Base-by-base conservation (phyloP, 2,329 filamentous ascomycete genomes). In the Phyllosticta citrichinensis region DNA sequence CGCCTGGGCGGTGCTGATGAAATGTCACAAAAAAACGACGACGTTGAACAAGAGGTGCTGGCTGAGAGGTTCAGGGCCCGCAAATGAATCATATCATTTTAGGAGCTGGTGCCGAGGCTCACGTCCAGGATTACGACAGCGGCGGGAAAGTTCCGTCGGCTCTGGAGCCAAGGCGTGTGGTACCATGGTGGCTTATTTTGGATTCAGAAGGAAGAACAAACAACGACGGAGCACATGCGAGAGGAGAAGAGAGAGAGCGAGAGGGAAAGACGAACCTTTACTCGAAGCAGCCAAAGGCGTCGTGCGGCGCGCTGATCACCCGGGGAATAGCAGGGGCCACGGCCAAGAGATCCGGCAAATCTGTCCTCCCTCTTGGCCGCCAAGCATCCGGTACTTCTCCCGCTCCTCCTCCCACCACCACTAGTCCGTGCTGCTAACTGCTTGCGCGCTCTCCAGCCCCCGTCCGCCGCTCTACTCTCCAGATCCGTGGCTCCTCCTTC, bases 261-360 rank as follows among this genome's bases (percentile, higher is more conserved):
- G 40, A 47, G n/a, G 8, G 40, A 3, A 47, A 47, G 40, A 22
- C 22, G 22, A 12, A 47, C 40, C 40, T 47, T n/a, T 47, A n/a
- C 40, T 40, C 40, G 40, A 47, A 47, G 40, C 40, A 19, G 40
- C 40, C 40, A 47, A 47, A 19, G 40, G 17, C 40, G 40, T 47
- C 52, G 10, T 20, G 52, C 20, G 52, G 47, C 35, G 47, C 56
- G 58, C 52, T 25, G 35, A 60, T 60, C 58, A 60, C 51, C 58
- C 53, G 58, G 58, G 52, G 52, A 22, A 53, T 53, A 59, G 52
- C 52, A 47, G 57, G 57, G 52, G 57, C 30, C 52, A 53, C 57
- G 52, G 52, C 58, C 55, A 60, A 60, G 53, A 60, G 58, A 60
- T 56, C 50, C 56, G 56, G 30, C 40, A 47, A 47, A 47, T 47